Percentiles rank a stretch among this genome's conserved stretches.
Conservation (phyloP, 768 basidiomycete genomes). For the Pisolithus tinctorius region DNA sequence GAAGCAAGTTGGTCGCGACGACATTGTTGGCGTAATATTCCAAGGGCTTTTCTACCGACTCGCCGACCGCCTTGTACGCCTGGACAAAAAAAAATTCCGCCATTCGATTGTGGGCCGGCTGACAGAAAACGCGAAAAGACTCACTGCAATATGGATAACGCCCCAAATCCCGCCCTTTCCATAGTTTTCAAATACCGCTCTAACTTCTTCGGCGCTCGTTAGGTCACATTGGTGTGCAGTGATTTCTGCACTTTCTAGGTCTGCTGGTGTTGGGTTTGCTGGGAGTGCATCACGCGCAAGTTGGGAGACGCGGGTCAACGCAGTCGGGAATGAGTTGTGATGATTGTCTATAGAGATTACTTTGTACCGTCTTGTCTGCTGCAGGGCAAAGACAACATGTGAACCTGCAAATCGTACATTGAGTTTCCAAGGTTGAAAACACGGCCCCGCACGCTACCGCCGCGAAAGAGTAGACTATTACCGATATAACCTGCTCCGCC, state of each 20-base stretch:
- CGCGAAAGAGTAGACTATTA: conserved; percentile 23
- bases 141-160: conserved; percentile 88
- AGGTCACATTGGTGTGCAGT: conserved; percentile 70
- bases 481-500: conserved; percentile 92
- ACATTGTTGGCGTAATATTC: conserved; percentile 96
- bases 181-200: conserved; percentile 76
- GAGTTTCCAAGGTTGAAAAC: too few species aligned
- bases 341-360: conserved; percentile 94
- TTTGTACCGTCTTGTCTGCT: conserved; percentile 83
- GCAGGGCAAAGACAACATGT: conserved; percentile 83
- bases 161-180: conserved; percentile 93
- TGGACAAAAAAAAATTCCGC: too few species aligned
- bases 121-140: conserved; percentile 22
- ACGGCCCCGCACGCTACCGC: neutral
- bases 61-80: conserved; percentile 98
- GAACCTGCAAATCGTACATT: conserved; percentile 51
- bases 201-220: conserved; percentile 62
- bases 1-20: conserved; percentile 73
- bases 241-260: conserved; percentile 67
- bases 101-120: neutral
- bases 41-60: conserved; percentile 88
- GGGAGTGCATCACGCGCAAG: conserved; percentile 74
- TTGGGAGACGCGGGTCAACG: conserved; percentile 70
- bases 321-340: conserved; percentile 80
- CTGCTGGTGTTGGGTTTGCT: conserved; percentile 53